Conservation (phyloP, 139 green algal genomes). For the Chlamydomonas eustigma region DNA sequence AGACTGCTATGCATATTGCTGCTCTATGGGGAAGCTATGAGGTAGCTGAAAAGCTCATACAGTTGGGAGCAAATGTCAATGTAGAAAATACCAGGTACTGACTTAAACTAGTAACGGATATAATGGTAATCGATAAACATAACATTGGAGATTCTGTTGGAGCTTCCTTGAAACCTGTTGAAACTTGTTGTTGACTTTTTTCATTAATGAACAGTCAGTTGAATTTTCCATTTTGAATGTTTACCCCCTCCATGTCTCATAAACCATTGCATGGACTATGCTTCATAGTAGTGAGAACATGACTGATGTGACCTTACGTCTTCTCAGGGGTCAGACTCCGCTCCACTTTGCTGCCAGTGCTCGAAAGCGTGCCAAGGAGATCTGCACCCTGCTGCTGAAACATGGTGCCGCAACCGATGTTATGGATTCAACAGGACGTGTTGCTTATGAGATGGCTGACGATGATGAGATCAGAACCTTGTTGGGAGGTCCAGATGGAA, state of each 20-base stretch:
- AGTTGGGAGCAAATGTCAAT: conserved; percentile 45
- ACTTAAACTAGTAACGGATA: no score
- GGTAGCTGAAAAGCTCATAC: conserved; percentile 34
- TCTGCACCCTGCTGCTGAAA: conserved; percentile 45
- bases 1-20: conserved; percentile 58
- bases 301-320: no score
- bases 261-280: background rate
- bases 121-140: no score
- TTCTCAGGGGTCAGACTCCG: conserved; percentile 37
- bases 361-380: conserved; percentile 33
- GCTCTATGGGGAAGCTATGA: conserved; percentile 37
- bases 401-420: conserved; percentile 37
- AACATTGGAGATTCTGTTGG: no score
- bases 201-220: no score
- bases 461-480: conserved; percentile 43
- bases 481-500: conserved; percentile 56
- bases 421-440: conserved; percentile 14
- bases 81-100: conserved; percentile 35
- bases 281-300: no score
- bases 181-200: no score
- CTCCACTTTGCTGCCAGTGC: conserved; percentile 65
- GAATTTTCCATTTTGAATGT: background rate
- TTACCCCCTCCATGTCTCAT: background rate
- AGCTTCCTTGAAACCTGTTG: no score
- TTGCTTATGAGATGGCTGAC: conserved; percentile 32